A percentile compares a stretch with the other conserved stretches of the same genome.
phyloP scores from a whole-genome alignment of 139 green algal genomes.

The Klebsormidium nitens region DNA sequence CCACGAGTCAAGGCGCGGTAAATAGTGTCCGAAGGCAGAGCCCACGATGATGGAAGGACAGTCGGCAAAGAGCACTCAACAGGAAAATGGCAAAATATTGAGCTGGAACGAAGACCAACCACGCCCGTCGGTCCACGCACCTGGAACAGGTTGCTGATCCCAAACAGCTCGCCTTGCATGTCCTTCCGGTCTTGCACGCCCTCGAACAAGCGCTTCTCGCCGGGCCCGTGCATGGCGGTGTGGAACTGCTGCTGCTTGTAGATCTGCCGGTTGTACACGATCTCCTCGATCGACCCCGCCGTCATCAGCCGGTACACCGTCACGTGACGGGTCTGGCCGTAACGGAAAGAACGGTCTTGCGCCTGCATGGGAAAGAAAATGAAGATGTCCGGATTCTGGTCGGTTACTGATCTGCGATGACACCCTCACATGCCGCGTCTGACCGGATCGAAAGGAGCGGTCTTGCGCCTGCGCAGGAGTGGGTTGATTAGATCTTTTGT shows the following conservation, averaged over 20 bases:
- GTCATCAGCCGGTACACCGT: conserved; percentile 66
- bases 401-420: no score
- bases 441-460: conserved; percentile 68
- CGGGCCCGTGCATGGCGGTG: background rate
- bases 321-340: conserved; percentile 71
- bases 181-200: conserved; percentile 5
- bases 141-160: conserved; percentile 27
- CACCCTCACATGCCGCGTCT: conserved; percentile 62
- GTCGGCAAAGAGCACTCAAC: no score
- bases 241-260: conserved; percentile 38
- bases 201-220: background rate
- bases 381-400: no score
- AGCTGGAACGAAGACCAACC: no score
- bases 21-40: no score
- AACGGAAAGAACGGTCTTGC: conserved; percentile 71
- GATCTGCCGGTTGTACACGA: conserved; percentile 30
- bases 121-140: no score
- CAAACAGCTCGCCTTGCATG: conserved; percentile 28
- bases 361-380: conserved; percentile 49
- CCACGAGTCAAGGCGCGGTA: no score
- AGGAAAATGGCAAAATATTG: no score
- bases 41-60: no score
- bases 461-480: conserved; percentile 60
- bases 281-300: conserved; percentile 57
- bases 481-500: no score